phyloP scores from a whole-genome alignment of 2,329 filamentous ascomycete genomes.

The Monilinia vaccinii-corymbosi region DNA sequence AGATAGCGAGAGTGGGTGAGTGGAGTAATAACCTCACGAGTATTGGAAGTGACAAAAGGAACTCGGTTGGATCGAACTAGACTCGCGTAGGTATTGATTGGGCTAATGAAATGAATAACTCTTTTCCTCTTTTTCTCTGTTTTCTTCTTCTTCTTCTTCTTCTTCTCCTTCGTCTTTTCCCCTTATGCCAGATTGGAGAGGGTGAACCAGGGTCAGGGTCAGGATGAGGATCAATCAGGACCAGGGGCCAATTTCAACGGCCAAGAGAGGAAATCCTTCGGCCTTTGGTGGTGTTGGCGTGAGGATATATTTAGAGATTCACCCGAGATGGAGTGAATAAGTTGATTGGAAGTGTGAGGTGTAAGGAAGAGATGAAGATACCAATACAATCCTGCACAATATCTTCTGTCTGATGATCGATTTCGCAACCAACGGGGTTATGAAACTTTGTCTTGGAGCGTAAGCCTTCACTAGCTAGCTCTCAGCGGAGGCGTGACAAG shows the following conservation, averaged over 20 bases:
- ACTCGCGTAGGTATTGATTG: not conserved
- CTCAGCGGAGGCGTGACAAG: not conserved
- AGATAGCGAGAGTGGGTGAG: not conserved
- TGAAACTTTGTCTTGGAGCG: too few relatives aligned
- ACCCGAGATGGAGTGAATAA: too few relatives aligned
- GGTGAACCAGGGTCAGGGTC: not conserved
- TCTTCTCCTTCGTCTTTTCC: not conserved
- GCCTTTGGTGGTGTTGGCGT: too few relatives aligned
- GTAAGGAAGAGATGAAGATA: not conserved
- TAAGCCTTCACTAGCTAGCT: too few relatives aligned
- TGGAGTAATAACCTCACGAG: not conserved
- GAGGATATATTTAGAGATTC: too few relatives aligned
- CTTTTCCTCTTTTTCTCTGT: too few relatives aligned
- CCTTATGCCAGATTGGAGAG: not conserved
- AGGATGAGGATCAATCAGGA: not conserved
- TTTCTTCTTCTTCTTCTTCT: too few relatives aligned
- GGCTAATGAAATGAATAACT: not conserved
- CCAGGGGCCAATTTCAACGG: slow-evolving; percentile 6
- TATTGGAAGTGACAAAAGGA: not conserved
- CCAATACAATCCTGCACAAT: too few relatives aligned
- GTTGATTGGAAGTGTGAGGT: too few relatives aligned
- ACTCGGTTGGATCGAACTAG: not conserved
- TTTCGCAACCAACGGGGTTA: not conserved
- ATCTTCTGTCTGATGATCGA: not conserved
- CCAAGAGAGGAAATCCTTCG: not conserved